Percentiles rank a stretch among this genome's conserved stretches.
Evolutionary conservation across 2,329 filamentous ascomycete genomes (phyloP).

Genomic region (Colletotrichum shisoi): DNA sequence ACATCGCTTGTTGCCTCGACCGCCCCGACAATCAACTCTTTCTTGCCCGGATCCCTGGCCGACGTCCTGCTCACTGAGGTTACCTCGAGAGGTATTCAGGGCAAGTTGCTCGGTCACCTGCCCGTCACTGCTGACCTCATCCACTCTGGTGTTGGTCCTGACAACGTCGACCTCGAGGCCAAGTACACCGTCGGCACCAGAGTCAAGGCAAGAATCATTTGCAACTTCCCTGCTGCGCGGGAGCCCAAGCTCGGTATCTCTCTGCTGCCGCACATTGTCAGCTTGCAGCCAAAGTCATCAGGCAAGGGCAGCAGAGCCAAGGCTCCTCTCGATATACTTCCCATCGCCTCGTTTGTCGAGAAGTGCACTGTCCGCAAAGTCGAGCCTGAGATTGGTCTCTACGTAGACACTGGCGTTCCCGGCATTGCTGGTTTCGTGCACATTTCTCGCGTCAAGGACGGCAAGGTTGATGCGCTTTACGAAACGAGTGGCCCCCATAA

Average conservation of each 20-base stretch:
- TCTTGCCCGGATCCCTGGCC: constrained; percentile 89
- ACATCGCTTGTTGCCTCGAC: constrained; percentile 71
- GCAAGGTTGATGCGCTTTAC: constrained; percentile 84
- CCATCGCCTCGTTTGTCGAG: constrained; percentile 78
- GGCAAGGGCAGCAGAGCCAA: constrained; percentile 54
- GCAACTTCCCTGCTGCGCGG: constrained; percentile 81
- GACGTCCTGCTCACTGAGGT: constrained; percentile 84
- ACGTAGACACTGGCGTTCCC: constrained; percentile 70
- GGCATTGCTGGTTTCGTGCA: constrained; percentile 89
- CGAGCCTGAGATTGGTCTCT: constrained; percentile 80
- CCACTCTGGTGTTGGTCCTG: constrained; percentile 80
- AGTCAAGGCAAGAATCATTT: constrained; percentile 85
- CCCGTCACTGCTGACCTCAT: constrained; percentile 90
- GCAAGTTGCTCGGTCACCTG: constrained; percentile 90
- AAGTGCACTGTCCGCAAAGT: constrained; percentile 82
- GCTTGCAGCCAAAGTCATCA: constrained; percentile 62
- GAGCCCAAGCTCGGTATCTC: constrained; percentile 88
- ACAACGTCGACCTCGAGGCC: constrained; percentile 73
- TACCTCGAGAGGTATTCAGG: constrained; percentile 75
- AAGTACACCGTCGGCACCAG: constrained; percentile 86
- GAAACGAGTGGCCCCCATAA: constrained; percentile 80
- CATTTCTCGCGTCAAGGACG: constrained; percentile 90
- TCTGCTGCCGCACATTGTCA: constrained; percentile 81
- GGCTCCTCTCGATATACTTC: constrained; percentile 66
- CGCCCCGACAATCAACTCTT: constrained; percentile 86